Evolutionary conservation across 805 yeast species (phyloP).

Genomic region (Teunomyces cretensis): DNA sequence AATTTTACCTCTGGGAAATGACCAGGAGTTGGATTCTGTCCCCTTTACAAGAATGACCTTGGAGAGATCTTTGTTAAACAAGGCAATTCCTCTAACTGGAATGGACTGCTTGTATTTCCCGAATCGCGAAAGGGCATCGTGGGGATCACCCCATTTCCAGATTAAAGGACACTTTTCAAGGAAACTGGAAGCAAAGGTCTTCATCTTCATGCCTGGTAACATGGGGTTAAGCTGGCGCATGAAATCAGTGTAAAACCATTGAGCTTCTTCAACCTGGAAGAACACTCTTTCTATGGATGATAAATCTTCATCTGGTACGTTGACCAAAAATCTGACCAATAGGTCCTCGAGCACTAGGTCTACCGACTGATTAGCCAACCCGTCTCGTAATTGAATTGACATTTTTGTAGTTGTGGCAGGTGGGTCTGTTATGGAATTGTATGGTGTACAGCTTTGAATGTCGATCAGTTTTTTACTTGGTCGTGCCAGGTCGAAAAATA

Average conservation of each 20-base stretch:
- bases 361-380: conserved; percentile 61
- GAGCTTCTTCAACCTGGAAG: conserved; percentile 97
- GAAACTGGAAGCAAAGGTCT: conserved; percentile 66
- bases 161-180: conserved; percentile 69
- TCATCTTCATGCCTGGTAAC: conserved; percentile 76
- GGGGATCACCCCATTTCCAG: conserved; percentile 85
- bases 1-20: conserved; percentile 96
- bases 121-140: conserved; percentile 74
- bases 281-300: conserved; percentile 77
- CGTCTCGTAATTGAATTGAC: conserved; percentile 59
- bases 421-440: conserved; percentile 6
- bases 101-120: conserved; percentile 83
- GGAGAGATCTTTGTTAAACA: conserved; percentile 67
- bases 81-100: conserved; percentile 95
- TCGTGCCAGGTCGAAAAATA: background rate
- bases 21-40: conserved; percentile 77
- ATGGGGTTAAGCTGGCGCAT: conserved; percentile 68
- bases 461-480: conserved; percentile 3
- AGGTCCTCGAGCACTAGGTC: conserved; percentile 82
- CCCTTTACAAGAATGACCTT: conserved; percentile 83
- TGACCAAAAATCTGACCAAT: conserved; percentile 83
- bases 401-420: conserved; percentile 23
- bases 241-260: conserved; percentile 94
- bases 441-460: background rate
- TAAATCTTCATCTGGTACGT: conserved; percentile 89